Evolutionary conservation across 1,139 yeast genomes (phyloP).

Genomic region (Diutina neorugosa): DNA sequence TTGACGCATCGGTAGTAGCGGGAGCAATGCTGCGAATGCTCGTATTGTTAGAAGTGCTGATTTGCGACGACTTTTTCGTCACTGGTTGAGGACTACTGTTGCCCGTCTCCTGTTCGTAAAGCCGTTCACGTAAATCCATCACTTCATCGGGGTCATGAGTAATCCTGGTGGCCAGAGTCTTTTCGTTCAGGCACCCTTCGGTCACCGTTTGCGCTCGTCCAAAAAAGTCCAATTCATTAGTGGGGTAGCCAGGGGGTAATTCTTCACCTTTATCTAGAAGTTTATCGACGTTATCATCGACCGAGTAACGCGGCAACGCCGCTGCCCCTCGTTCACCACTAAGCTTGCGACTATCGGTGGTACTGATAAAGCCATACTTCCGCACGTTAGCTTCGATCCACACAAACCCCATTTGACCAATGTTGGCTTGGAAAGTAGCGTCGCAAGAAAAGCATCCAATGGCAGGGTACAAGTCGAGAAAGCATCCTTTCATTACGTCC

Average conservation of each 20-base stretch:
- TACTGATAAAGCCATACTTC: slow-evolving; percentile 80
- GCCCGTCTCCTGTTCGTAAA: slow-evolving; percentile 17
- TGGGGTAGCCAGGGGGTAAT: slow-evolving; percentile 58
- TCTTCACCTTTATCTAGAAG: slow-evolving; percentile 64
- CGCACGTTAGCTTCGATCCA: slow-evolving; percentile 92
- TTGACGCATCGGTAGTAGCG: neutral
- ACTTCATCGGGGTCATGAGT: slow-evolving; percentile 29
- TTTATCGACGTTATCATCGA: slow-evolving; percentile 20
- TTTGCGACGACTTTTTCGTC: neutral
- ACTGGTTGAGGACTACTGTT: neutral
- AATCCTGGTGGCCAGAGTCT: neutral
- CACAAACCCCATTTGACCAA: slow-evolving; percentile 88
- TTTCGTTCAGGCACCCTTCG: slow-evolving; percentile 8
- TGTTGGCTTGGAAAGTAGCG: slow-evolving; percentile 67
- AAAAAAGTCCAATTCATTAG: slow-evolving; percentile 52
- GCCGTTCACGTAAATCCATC: slow-evolving; percentile 27
- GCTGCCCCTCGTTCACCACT: slow-evolving; percentile 34
- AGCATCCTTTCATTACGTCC: slow-evolving; percentile 74
- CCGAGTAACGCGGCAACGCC: slow-evolving; percentile 27
- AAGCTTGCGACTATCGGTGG: slow-evolving; percentile 31
- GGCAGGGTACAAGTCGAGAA: slow-evolving; percentile 75
- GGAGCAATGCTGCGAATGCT: neutral
- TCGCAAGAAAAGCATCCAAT: slow-evolving; percentile 69
- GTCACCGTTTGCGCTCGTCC: slow-evolving; percentile 28
- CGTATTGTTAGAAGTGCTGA: neutral